These are phyloP conservation scores for Ustilago lituana DNA, from an alignment of 1,284 basidiomycete species.

Conservation along the genomic window DNA sequence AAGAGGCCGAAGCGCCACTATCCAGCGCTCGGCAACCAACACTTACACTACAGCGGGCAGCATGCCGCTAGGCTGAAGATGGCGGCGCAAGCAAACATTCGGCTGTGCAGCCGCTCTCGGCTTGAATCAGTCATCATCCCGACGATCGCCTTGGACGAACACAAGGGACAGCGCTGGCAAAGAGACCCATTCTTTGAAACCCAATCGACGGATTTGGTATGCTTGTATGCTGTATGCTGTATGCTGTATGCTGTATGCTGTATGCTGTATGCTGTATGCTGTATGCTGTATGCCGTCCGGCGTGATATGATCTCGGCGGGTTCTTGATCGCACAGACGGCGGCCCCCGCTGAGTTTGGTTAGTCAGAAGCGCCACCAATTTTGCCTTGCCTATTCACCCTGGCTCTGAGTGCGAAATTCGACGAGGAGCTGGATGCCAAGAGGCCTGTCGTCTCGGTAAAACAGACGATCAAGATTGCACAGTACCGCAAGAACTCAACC, in stretches of 20 bases:
- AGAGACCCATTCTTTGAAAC: too few species aligned
- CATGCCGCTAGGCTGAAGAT: constrained; percentile 21
- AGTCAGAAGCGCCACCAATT: too few species aligned
- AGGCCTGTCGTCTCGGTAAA: too few species aligned
- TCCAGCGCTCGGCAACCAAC: constrained; percentile 18
- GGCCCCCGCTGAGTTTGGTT: constrained; percentile 5
- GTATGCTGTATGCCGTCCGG: too few species aligned
- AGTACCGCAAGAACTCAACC: too few species aligned
- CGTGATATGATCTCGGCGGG: neutral
- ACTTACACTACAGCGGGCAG: constrained; percentile 15
- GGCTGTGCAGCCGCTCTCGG: too few species aligned
- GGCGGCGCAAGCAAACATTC: neutral
- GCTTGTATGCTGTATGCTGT: too few species aligned
- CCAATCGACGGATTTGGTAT: too few species aligned
- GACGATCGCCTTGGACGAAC: constrained; percentile 1
- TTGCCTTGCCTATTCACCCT: neutral
- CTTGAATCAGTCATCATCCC: too few species aligned
- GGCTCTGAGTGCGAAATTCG: neutral
- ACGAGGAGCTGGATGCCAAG: neutral
- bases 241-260: too few species aligned
- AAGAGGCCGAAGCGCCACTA: neutral
- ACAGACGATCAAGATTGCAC: too few species aligned
- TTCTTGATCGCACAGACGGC: neutral
- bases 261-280: too few species aligned
- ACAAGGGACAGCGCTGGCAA: neutral